These are phyloP conservation scores for Hypoxylon sp. DNA, from an alignment of 2,329 filamentous ascomycete genomes.

Conservation along the genomic window DNA sequence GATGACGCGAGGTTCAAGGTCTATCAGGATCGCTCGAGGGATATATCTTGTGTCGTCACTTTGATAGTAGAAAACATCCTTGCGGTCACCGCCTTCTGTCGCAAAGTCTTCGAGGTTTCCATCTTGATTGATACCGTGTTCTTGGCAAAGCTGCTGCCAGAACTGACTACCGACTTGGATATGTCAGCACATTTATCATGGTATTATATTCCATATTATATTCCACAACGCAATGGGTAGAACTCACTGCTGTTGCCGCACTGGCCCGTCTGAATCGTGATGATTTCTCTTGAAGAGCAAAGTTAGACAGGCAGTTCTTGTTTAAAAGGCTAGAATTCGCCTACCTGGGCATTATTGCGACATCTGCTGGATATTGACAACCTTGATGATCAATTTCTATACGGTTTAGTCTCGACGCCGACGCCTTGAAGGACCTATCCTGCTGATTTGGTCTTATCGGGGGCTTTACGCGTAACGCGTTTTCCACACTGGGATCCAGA, in stretches of 20 bases:
- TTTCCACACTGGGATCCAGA: not conserved
- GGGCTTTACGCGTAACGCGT: conserved; percentile 44
- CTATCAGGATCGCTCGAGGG: conserved; percentile 92
- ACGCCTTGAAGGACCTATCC: conserved; percentile 4
- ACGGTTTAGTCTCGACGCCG: conserved; percentile 4
- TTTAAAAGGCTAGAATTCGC: not conserved
- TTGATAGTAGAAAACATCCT: conserved; percentile 99
- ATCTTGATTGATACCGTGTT: conserved; percentile 97
- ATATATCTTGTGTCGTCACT: conserved; percentile 99
- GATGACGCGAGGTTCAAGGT: conserved; percentile 93
- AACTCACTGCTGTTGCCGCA: conserved; percentile 98
- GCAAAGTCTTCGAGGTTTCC: conserved; percentile 98
- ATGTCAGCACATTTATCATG: conserved; percentile 51
- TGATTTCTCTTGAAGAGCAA: conserved; percentile 82
- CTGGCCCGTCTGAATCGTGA: conserved; percentile 98
- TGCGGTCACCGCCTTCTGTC: conserved; percentile 96
- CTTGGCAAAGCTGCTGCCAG: conserved; percentile 98
- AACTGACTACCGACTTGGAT: conserved; percentile 90
- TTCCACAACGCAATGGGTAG: conserved; percentile 37
- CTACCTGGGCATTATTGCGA: conserved; percentile 49
- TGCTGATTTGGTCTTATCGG: conserved; percentile 20
- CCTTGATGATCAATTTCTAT: not conserved
- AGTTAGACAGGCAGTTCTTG: not conserved
- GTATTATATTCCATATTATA: not conserved
- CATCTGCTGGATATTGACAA: conserved; percentile 25